Base-by-base conservation (phyloP, 2,329 filamentous ascomycete genomes). In the Arthrinium puccinioides region DNA sequence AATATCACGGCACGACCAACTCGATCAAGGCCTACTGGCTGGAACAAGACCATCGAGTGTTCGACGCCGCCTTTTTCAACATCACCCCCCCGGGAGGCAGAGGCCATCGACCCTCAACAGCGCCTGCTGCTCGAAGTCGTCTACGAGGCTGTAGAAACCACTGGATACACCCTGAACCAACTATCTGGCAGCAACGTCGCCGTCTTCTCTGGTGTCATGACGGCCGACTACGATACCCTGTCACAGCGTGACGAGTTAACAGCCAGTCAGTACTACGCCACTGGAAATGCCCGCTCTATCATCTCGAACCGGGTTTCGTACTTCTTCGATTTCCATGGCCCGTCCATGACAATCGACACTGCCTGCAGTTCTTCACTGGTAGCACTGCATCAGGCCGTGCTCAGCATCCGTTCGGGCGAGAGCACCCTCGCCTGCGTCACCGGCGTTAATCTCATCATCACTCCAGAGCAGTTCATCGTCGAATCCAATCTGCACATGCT, bases 401-500 rank as follows among this genome's bases (percentile, higher is more conserved):
- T 65, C 21, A 59, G 54, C 34, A 46, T 73, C 4, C 61, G 63
- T 1, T 50, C 56, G 1, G 61, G 61, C 4, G 62, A 67, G 25
- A 61, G 52, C 33, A 41, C 45, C 6, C 57, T 64, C 48, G 64
- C 68, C 1, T 63, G 64, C 36, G 63, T 67, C n/a, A 56, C 62
- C 0, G 65, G 65, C 10, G 61, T 56, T 20, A 68, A 67, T 37
- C 38, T 68, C 33, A 63, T 69, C 49, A 45, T 68, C 9, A 59
- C 60, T 0, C 64, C 64, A 0, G 63, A 67, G 38, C 61, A 64
- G 36, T 67, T 65, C 48, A 54, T 67, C 14, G 56, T 56, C 26
- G 63, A 66, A 44, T 62, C 62, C 0, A 63, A 55, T 30, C 46
- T 69, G 16, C 60, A 64, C 40, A 69, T 69, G 57, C 54, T 71